A percentile compares a stretch with the other conserved stretches of the same genome.
Conservation (phyloP, 495 filamentous ascomycete species). For the Aspergillus sclerotioniger region DNA sequence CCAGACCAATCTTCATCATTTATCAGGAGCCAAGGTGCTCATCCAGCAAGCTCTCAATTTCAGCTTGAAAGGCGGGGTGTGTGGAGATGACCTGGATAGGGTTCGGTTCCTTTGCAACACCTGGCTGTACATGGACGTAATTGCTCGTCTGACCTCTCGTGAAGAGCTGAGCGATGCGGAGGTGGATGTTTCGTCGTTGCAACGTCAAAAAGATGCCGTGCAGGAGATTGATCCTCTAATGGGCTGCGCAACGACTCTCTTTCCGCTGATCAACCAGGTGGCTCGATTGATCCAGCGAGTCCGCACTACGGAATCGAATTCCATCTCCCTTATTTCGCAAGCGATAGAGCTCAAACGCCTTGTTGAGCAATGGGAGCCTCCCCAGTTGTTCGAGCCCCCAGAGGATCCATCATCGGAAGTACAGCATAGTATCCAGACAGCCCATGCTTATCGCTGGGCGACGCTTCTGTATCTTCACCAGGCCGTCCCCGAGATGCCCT, state of each 20-base stretch:
- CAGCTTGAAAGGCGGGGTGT: conserved; percentile 32
- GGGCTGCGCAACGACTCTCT: conserved; percentile 70
- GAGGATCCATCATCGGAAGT: conserved; percentile 66
- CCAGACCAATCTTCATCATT: conserved; percentile 70
- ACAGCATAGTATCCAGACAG: conserved; percentile 66
- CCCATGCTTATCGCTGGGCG: conserved; percentile 74
- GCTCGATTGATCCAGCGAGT: conserved; percentile 67
- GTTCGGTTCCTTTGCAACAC: conserved; percentile 74
- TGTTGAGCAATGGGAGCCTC: conserved; percentile 65
- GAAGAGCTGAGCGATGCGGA: conserved; percentile 56
- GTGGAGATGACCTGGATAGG: conserved; percentile 48
- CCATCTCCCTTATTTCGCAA: conserved; percentile 59
- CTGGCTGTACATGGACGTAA: conserved; percentile 82
- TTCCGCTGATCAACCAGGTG: conserved; percentile 69
- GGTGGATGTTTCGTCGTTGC: conserved; percentile 46
- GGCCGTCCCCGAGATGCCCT: conserved; percentile 74
- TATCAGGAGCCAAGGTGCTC: conserved; percentile 66
- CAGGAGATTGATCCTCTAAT: conserved; percentile 72
- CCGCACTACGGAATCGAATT: conserved; percentile 55
- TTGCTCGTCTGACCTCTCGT: conserved; percentile 69
- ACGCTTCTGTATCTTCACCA: conserved; percentile 75
- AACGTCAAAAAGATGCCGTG: conserved; percentile 40
- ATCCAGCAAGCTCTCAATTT: conserved; percentile 56
- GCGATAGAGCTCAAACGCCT: conserved; percentile 63
- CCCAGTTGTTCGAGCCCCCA: conserved; percentile 55